Evolutionary conservation across 768 basidiomycete genomes (phyloP).

Genomic region (Agrocybe pediades): DNA sequence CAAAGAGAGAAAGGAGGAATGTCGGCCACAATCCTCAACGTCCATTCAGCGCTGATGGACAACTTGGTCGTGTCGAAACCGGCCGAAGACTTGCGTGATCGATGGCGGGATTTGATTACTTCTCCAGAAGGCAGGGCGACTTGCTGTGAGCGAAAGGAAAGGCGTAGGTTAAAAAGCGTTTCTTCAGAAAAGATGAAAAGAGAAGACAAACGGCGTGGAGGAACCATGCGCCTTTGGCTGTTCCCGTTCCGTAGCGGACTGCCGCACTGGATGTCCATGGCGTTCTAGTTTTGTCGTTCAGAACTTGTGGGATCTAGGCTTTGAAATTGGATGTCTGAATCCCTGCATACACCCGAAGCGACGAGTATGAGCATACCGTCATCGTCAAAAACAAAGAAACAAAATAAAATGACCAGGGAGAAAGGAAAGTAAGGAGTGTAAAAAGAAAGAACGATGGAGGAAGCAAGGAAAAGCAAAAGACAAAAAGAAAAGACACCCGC

Average conservation of each 20-base stretch:
- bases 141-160: constrained; percentile 49
- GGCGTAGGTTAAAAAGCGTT: background rate
- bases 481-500: no score
- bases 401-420: no score
- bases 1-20: constrained; percentile 33
- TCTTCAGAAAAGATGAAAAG: background rate
- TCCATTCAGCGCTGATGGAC: constrained; percentile 81
- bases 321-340: no score
- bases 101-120: constrained; percentile 84
- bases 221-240: constrained; percentile 90
- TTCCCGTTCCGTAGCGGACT: constrained; percentile 86
- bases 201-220: constrained; percentile 62
- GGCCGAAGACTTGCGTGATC: constrained; percentile 82
- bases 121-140: constrained; percentile 88
- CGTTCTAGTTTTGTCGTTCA: no score
- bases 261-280: no score
- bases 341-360: no score
- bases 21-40: constrained; percentile 89
- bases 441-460: no score
- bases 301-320: no score
- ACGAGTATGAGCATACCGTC: no score
- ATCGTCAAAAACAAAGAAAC: no score
- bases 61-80: constrained; percentile 86
- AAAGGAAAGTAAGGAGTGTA: no score
- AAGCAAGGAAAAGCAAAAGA: no score